Evolutionary conservation across 2,329 filamentous ascomycete genomes (phyloP).

Genomic region (Coleophoma crateriformis): DNA sequence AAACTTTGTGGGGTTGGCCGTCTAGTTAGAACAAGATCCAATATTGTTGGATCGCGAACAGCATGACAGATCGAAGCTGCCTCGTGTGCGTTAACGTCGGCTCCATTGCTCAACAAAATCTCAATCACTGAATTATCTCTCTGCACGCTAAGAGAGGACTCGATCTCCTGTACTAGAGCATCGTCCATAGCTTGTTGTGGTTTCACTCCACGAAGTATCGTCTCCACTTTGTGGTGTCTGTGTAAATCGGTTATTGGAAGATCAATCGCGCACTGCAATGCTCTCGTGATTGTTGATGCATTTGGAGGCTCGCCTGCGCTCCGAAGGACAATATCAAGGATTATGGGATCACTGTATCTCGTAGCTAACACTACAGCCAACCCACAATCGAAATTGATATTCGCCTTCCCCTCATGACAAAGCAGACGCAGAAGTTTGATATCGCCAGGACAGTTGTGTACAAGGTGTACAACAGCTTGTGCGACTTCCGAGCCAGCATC

Average conservation of each 20-base stretch:
- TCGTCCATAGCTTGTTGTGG: conserved; percentile 37
- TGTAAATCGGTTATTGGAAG: conserved; percentile 6
- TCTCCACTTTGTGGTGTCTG: conserved; percentile 36
- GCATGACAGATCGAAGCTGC: conserved; percentile 45
- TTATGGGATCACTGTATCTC: neutral
- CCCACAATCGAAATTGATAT: conserved; percentile 47
- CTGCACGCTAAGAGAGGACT: conserved; percentile 34
- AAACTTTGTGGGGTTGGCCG: conserved; percentile 33
- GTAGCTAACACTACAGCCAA: conserved; percentile 23
- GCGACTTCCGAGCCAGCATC: conserved; percentile 30
- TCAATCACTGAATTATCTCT: conserved; percentile 39
- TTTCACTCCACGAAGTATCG: conserved; percentile 37
- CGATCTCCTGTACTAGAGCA: conserved; percentile 46
- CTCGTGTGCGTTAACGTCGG: conserved; percentile 48
- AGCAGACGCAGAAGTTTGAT: conserved; percentile 42
- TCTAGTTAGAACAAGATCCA: conserved; percentile 41
- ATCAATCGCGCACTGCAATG: conserved; percentile 6
- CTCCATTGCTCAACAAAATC: conserved; percentile 42
- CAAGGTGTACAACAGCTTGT: conserved; percentile 33
- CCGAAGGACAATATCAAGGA: conserved; percentile 7
- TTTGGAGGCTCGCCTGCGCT: conserved; percentile 2
- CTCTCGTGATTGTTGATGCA: conserved; percentile 4
- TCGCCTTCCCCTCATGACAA: conserved; percentile 44
- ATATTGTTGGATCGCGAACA: conserved; percentile 39
- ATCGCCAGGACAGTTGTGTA: conserved; percentile 42